phyloP scores from a whole-genome alignment of 78 protist genomes.

The Blattamonas nauphoetae region DNA sequence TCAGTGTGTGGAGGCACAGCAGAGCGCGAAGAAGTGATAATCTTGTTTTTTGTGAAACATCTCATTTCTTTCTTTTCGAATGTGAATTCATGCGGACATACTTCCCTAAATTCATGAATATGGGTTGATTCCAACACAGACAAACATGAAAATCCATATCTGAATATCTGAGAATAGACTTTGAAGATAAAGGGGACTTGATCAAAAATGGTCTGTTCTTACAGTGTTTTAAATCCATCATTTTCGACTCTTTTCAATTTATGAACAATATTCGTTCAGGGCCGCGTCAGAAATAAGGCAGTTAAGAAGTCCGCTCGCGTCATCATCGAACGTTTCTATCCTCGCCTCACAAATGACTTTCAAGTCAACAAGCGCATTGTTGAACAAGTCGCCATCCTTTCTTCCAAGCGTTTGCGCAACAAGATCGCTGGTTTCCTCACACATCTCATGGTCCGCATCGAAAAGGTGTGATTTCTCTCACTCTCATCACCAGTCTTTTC shows the following conservation, averaged over 20 bases:
- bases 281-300: constrained; percentile 95
- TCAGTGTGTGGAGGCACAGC: neutral
- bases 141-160: neutral
- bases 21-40: neutral
- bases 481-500: neutral
- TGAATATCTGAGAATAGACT: neutral
- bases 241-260: neutral
- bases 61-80: neutral
- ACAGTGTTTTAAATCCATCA: neutral
- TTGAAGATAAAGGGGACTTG: neutral
- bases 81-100: neutral
- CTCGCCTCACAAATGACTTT: constrained; percentile 88
- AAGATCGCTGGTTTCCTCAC: constrained; percentile 97
- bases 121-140: neutral
- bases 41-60: too few relatives aligned
- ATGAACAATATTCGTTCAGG: constrained; percentile 55
- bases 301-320: constrained; percentile 93
- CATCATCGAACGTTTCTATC: constrained; percentile 95
- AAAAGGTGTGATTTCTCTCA: neutral
- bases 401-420: constrained; percentile 94
- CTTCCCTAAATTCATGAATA: neutral
- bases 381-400: constrained; percentile 88
- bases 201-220: neutral
- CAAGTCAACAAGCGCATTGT: constrained; percentile 90
- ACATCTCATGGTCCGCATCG: constrained; percentile 7